A percentile compares a stretch with the other conserved stretches of the same genome.
These are phyloP conservation scores for Musa acuminata DNA, from an alignment of 176 grass and related monocot genomes.

Conservation along the genomic window DNA sequence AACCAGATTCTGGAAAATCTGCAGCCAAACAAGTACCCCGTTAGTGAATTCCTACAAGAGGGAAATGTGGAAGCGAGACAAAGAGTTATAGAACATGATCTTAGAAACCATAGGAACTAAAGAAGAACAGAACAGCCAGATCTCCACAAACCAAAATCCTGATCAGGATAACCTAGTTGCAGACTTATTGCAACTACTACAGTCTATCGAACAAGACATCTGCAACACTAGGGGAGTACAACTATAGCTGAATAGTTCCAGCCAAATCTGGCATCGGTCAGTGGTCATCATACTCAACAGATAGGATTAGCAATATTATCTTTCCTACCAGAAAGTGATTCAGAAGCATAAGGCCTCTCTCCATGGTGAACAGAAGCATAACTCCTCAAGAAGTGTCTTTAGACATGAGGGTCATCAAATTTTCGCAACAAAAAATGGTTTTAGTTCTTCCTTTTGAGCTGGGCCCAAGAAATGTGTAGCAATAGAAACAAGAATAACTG, in stretches of 20 bases:
- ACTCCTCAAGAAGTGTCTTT: not conserved
- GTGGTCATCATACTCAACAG: not conserved
- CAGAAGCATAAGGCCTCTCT: not conserved
- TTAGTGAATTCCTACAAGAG: not conserved
- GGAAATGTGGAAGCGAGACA: not conserved
- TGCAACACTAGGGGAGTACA: not conserved
- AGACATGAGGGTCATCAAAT: not conserved
- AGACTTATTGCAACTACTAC: not conserved
- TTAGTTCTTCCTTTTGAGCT: not conserved
- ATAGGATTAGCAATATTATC: not conserved
- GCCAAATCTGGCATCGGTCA: not conserved
- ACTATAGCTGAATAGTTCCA: not conserved
- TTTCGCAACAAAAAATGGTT: not conserved
- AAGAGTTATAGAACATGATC: not conserved
- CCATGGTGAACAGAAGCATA: not conserved
- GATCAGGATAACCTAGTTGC: not conserved
- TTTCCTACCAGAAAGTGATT: not conserved
- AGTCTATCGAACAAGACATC: not conserved
- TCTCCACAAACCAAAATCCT: not conserved
- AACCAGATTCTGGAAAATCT: slow-evolving; percentile 16
- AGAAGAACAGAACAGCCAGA: not conserved
- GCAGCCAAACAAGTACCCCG: not conserved
- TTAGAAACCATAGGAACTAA: not conserved
- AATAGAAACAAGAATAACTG: not conserved
- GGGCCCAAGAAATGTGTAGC: not conserved